Evolutionary conservation across 345 rosid species (phyloP).

Genomic region (Microcos paniculata): DNA sequence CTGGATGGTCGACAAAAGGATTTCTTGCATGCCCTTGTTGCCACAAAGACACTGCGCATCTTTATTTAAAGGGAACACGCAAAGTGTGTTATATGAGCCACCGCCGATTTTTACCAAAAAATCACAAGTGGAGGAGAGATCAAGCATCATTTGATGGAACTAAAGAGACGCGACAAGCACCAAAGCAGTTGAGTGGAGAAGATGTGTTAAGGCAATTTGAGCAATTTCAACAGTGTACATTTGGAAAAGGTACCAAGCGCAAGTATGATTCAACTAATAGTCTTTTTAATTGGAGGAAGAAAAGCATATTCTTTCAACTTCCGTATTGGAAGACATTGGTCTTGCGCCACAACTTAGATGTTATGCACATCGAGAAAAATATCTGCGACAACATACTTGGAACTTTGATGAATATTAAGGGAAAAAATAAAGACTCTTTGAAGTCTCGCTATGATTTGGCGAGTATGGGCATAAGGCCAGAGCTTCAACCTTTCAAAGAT

Average conservation of each 20-base stretch:
- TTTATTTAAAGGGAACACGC: background rate
- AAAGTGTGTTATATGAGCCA: background rate
- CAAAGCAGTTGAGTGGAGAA: background rate
- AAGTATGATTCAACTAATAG: background rate
- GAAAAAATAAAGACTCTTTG: background rate
- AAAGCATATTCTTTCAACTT: background rate
- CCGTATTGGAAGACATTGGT: background rate
- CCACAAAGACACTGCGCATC: background rate
- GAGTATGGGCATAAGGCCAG: background rate
- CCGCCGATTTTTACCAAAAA: no score
- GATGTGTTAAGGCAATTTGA: background rate
- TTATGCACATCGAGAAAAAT: conserved; percentile 17
- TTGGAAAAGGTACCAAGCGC: background rate
- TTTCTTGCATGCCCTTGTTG: background rate
- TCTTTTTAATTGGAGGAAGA: background rate
- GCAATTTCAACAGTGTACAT: background rate
- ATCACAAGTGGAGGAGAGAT: no score
- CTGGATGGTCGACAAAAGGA: background rate
- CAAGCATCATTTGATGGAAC: no score
- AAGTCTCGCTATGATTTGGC: background rate
- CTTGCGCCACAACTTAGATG: conserved; percentile 8
- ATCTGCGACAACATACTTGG: conserved; percentile 5
- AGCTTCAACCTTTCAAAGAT: background rate
- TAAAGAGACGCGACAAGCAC: background rate
- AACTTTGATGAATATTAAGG: background rate